phyloP scores from a whole-genome alignment of 495 filamentous ascomycete species.

The Beverwykella pulmonaria region DNA sequence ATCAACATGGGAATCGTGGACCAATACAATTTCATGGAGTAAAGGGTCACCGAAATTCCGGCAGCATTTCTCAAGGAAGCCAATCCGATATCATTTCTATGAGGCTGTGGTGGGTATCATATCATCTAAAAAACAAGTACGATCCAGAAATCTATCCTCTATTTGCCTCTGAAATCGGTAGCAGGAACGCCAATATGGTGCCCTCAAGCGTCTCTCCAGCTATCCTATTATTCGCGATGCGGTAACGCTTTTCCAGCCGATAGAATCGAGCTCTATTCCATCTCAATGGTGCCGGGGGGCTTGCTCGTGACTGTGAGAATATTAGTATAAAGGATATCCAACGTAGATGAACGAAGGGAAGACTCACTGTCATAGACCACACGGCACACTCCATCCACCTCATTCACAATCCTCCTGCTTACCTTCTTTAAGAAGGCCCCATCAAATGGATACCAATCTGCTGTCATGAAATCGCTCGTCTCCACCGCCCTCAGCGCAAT shows the following conservation, averaged over 20 bases:
- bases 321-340: constrained; percentile 20
- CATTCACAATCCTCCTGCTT: constrained; percentile 77
- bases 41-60: not conserved
- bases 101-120: constrained; percentile 14
- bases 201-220: not conserved
- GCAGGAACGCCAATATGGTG: not conserved
- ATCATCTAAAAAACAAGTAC: not conserved
- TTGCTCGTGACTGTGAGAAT: constrained; percentile 64
- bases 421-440: constrained; percentile 69
- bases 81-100: constrained; percentile 17
- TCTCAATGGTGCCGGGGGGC: constrained; percentile 77
- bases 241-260: not conserved
- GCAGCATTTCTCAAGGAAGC: not conserved
- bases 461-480: constrained; percentile 85
- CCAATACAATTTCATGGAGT: too few species aligned
- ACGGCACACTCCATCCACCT: constrained; percentile 75
- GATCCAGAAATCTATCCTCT: constrained; percentile 26
- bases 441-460: constrained; percentile 68
- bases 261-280: constrained; percentile 63
- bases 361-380: constrained; percentile 58
- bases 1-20: too few species aligned
- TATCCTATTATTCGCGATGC: not conserved
- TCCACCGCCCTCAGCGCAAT: constrained; percentile 72
- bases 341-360: not conserved
- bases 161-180: constrained; percentile 5